Evolutionary conservation across 2,329 filamentous ascomycete species (phyloP), one percentile per base, ranked within the genome.

Genomic region (Aureobasidium sp.): DNA sequence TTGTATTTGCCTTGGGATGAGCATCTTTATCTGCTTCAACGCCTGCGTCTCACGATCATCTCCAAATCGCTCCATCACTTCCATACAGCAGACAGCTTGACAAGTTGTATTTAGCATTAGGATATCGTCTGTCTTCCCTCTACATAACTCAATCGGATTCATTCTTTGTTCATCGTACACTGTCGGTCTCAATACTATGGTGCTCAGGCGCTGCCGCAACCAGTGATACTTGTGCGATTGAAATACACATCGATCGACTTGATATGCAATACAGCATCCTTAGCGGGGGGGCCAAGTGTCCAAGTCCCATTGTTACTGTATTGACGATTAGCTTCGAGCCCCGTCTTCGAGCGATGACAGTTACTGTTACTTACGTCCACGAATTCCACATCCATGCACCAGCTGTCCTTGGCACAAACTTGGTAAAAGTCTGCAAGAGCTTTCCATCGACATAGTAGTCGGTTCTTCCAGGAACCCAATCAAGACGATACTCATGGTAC

Each of bases 401-500:
- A 0, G 84, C 75, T 12, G 77, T 74, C 2, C 76, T 77, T 0
- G 89, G 89, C 5, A 72, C 63, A 44, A 66, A 66, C 5, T 67
- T 62, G 1, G 80, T 79, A 2, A 77, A 69, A 0, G 72, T 76
- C 78, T 89, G 86, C 26, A 90, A 74, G 10, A 80, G 72, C 12
- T 74, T 62, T 42, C 82, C 83, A 71, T 92, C 88, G 3, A 85
- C 85, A 70, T 87, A 91, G 73, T 90, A 92, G 10, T 81, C 71
- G 5, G 91, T 87, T 1, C 76, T 77, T 0, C 78, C 79, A 0
- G 82, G 80, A 15, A 86, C 72, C 76, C 88, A 91, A 73, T 93
- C 89, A 71, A 91, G 87, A 34, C 89, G 87, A 70, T 91, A 91
- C 74, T 92, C 89, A 73, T 92, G 88, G 73, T 91, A 91, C 0